phyloP scores from a whole-genome alignment of 352 stramenopile species.

The Thalassiosira sp. region DNA sequence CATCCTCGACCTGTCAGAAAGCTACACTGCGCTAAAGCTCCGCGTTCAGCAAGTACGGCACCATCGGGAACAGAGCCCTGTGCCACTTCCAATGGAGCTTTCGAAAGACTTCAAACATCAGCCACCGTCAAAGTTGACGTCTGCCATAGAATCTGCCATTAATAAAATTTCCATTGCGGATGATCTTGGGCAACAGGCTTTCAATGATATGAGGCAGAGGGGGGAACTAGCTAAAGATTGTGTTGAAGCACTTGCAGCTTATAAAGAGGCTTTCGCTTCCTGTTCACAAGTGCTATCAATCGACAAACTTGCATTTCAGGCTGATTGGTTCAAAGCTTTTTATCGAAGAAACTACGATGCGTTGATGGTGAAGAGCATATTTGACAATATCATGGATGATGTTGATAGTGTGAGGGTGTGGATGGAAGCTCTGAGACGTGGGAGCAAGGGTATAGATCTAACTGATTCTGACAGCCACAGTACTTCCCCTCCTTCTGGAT shows the following conservation, averaged over 20 bases:
- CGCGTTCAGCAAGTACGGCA: slow-evolving; percentile 76
- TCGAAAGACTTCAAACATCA: slow-evolving; percentile 46
- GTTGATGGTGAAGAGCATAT: slow-evolving; percentile 82
- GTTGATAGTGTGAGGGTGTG: slow-evolving; percentile 80
- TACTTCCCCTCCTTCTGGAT: slow-evolving; percentile 19
- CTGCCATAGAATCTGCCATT: slow-evolving; percentile 51
- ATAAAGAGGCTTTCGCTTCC: slow-evolving; percentile 73
- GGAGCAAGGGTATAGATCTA: slow-evolving; percentile 28
- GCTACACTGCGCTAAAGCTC: slow-evolving; percentile 78
- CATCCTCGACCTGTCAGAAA: slow-evolving; percentile 81
- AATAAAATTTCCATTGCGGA: slow-evolving; percentile 59
- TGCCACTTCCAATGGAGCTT: slow-evolving; percentile 61
- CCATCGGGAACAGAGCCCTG: slow-evolving; percentile 64
- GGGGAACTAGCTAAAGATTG: slow-evolving; percentile 51
- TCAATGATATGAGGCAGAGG: slow-evolving; percentile 48
- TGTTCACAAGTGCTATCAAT: slow-evolving; percentile 71
- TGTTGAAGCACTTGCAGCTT: slow-evolving; percentile 49
- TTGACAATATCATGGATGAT: slow-evolving; percentile 81
- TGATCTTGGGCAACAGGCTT: slow-evolving; percentile 47
- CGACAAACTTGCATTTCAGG: slow-evolving; percentile 80
- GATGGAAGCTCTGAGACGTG: slow-evolving; percentile 60
- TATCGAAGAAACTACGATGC: slow-evolving; percentile 83
- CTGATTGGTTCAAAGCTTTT: slow-evolving; percentile 80
- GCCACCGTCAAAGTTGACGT: slow-evolving; percentile 52
- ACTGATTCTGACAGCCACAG: slow-evolving; percentile 27